A percentile compares a stretch with the other conserved stretches of the same genome.
phyloP scores from a whole-genome alignment of 2,329 filamentous ascomycete species.

The Xylaria sp. region DNA sequence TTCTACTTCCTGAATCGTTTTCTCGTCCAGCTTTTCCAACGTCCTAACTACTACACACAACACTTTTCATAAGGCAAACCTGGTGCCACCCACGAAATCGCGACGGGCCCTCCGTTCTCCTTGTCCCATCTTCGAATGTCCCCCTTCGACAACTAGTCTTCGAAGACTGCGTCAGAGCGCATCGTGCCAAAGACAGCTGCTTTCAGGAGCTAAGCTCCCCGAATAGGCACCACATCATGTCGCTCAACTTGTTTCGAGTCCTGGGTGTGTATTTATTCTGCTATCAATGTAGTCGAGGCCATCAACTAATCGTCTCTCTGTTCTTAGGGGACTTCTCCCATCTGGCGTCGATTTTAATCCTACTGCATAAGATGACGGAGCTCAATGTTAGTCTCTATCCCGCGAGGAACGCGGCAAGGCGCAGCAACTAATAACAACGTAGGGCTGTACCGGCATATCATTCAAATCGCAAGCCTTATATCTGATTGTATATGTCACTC shows the following conservation, averaged over 20 bases:
- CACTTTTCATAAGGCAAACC: background rate
- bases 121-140: background rate
- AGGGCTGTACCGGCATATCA: conserved; percentile 97
- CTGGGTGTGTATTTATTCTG: conserved; percentile 56
- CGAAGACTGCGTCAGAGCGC: conserved; percentile 30
- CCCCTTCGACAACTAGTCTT: conserved; percentile 22
- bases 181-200: conserved; percentile 32
- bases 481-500: conserved; percentile 89
- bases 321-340: conserved; percentile 89
- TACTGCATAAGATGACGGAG: conserved; percentile 95
- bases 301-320: conserved; percentile 28
- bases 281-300: conserved; percentile 24
- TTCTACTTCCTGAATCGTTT: conserved; percentile 9
- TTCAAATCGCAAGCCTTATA: conserved; percentile 99
- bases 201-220: conserved; percentile 40
- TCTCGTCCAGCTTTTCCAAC: conserved; percentile 33
- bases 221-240: conserved; percentile 50
- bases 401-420: conserved; percentile 1
- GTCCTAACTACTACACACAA: background rate
- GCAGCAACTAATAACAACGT: conserved; percentile 41
- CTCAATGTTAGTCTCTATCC: conserved; percentile 74
- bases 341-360: conserved; percentile 90
- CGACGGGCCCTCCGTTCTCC: conserved; percentile 12
- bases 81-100: conserved; percentile 9
- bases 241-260: conserved; percentile 68